Base-by-base conservation (phyloP, 2,329 filamentous ascomycete species). In the Pochonia chlamydosporia region DNA sequence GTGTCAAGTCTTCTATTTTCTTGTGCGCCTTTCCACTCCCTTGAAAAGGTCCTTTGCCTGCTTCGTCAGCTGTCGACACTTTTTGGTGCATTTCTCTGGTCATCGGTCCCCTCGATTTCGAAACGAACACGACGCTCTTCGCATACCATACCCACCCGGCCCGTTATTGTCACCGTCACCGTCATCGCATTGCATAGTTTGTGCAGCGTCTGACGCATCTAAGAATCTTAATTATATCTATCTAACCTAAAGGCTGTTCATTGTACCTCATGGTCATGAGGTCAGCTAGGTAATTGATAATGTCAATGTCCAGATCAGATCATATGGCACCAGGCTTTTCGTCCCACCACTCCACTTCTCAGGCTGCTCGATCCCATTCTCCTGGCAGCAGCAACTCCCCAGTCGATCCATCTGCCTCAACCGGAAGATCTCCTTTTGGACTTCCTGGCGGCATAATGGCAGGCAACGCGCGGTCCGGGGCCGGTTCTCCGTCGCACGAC, bases 401-500 rank as follows among this genome's bases (percentile, higher is more conserved):
- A 35, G 85, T 85, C 62, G 90, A 96, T 59, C 73, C 84, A 52
- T 74, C 84, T 47, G 75, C 80, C 59, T 77, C 76, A 59, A 61
- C 71, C 49, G 70, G 84, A 56, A 83, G 89, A 68, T 85, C 88
- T 54, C 81, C 88, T 20, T 87, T 92, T 63, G 83, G 82, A 49
- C 72, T 86, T 52, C 74, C 85, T 41, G 81, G 80, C 58, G 75
- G 79, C 49, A 69, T 88, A 63, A 82, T 84, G 76, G 68, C 76
- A 53, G 71, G 71, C 55, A 74, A 69, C 59, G 68, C 80, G 60
- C 80, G 92, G 73, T 87, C 92, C 63, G 90, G 91, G 75, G 84
- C 89, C 74, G 91, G 91, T 66, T 99, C 93, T 78, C 93, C 93
- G 60, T 96, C 91, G 69, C 91, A 96, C 73, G 93, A 97, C 57